Evolutionary conservation across 805 yeast genomes (phyloP).

Genomic region (Ogataea parapolymorpha): DNA sequence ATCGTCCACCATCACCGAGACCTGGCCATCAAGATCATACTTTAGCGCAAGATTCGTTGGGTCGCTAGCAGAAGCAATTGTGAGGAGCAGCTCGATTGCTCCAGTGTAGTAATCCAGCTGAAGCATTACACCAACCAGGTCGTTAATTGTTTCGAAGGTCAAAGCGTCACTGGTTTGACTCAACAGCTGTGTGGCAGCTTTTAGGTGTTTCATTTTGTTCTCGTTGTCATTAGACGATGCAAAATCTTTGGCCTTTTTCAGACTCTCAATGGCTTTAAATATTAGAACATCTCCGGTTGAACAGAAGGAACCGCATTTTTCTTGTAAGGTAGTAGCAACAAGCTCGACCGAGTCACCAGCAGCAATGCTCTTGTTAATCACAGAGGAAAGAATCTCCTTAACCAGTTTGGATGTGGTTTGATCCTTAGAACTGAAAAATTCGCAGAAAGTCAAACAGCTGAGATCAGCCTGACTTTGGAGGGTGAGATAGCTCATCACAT

Average conservation of each 20-base stretch:
- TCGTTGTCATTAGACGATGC: conserved; percentile 72
- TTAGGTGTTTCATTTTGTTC: conserved; percentile 57
- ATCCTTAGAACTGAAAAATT: conserved; percentile 69
- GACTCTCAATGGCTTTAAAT: conserved; percentile 89
- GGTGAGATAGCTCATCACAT: conserved; percentile 66
- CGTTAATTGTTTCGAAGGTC: conserved; percentile 74
- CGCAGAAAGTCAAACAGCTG: conserved; percentile 64
- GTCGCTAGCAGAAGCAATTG: conserved; percentile 69
- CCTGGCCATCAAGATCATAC: conserved; percentile 42
- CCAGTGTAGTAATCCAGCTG: conserved; percentile 78
- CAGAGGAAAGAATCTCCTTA: conserved; percentile 82
- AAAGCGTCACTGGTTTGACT: conserved; percentile 78
- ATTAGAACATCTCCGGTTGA: conserved; percentile 90
- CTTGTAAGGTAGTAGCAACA: conserved; percentile 83
- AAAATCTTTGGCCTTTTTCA: conserved; percentile 79
- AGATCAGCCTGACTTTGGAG: conserved; percentile 66
- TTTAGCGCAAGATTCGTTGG: conserved; percentile 56
- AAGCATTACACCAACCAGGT: conserved; percentile 74
- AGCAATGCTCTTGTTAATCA: conserved; percentile 82
- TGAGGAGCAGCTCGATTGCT: conserved; percentile 77
- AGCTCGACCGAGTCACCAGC: conserved; percentile 92
- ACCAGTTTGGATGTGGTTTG: conserved; percentile 57
- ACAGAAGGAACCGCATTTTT: conserved; percentile 91
- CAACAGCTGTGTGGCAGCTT: conserved; percentile 71
- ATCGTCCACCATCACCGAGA: conserved; percentile 38